These are phyloP conservation scores for Alternaria metachromatica DNA, from an alignment of 2,329 filamentous ascomycete genomes.

Conservation along the genomic window DNA sequence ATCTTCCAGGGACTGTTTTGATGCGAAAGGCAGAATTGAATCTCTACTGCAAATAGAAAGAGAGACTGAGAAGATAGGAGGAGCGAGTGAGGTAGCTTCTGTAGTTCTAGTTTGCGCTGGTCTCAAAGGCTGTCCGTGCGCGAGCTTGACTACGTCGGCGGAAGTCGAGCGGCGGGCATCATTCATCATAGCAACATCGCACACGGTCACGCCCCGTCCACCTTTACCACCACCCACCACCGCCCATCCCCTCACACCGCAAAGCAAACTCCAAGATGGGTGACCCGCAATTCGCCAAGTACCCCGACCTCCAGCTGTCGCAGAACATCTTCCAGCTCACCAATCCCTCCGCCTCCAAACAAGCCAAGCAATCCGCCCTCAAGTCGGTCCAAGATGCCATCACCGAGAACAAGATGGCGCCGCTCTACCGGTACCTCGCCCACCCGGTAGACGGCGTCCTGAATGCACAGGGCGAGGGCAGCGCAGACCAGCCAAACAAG, in stretches of 20 bases:
- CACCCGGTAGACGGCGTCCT: constrained; percentile 83
- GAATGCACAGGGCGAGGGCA: constrained; percentile 74
- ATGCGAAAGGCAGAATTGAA: background rate
- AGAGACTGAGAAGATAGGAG: background rate
- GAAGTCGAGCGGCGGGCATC: constrained; percentile 18
- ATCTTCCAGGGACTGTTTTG: background rate
- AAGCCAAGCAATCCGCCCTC: constrained; percentile 72
- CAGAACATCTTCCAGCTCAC: constrained; percentile 89
- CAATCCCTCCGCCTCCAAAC: constrained; percentile 74
- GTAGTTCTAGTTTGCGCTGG: constrained; percentile 6
- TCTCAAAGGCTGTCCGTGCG: constrained; percentile 11
- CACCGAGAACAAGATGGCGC: constrained; percentile 82
- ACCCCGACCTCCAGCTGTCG: constrained; percentile 79
- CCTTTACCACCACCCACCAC: constrained; percentile 7
- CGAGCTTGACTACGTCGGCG: constrained; percentile 13
- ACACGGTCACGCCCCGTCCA: constrained; percentile 9
- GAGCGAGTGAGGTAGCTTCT: background rate
- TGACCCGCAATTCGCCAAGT: constrained; percentile 86
- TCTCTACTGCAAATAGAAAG: background rate
- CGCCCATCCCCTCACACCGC: constrained; percentile 7
- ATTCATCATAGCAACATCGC: constrained; percentile 21
- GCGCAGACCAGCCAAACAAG: constrained; percentile 53
- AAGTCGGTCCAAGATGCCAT: constrained; percentile 84
- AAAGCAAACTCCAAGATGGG: constrained; percentile 58
- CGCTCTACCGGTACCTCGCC: constrained; percentile 83